phyloP scores from a whole-genome alignment of 495 filamentous ascomycete species.

The Penicillium salamii region DNA sequence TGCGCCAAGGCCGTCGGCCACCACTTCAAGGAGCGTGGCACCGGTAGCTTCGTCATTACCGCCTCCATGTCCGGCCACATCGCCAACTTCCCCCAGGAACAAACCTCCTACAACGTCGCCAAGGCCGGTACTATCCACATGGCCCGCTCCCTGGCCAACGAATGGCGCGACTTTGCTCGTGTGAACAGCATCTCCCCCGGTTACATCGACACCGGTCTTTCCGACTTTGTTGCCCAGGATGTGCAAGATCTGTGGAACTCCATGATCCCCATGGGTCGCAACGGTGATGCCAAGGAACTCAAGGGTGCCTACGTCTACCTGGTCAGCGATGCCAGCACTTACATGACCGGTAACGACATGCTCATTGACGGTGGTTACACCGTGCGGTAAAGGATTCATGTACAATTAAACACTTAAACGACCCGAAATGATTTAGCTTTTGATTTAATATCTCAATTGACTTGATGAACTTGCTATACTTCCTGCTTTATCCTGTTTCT shows the following conservation, averaged over 20 bases:
- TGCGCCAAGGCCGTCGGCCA: conserved; percentile 65
- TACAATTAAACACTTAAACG: not conserved
- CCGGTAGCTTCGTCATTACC: conserved; percentile 62
- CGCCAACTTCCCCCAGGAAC: conserved; percentile 75
- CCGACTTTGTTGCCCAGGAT: conserved; percentile 70
- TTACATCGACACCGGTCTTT: conserved; percentile 77
- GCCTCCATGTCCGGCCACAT: conserved; percentile 70
- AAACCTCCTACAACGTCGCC: conserved; percentile 77
- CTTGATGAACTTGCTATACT: not conserved
- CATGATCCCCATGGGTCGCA: conserved; percentile 75
- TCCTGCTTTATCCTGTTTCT: not conserved
- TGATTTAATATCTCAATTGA: conserved; percentile 6
- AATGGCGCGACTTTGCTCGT: conserved; percentile 75
- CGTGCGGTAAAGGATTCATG: conserved; percentile 33
- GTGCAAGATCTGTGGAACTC: conserved; percentile 65
- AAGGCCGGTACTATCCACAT: conserved; percentile 62
- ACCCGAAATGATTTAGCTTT: not conserved
- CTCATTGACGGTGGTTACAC: conserved; percentile 66
- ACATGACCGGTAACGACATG: conserved; percentile 80
- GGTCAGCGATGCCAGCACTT: conserved; percentile 70
- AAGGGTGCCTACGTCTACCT: conserved; percentile 84
- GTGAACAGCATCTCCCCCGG: conserved; percentile 74
- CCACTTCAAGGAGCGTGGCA: conserved; percentile 61
- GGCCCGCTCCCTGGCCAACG: conserved; percentile 63
- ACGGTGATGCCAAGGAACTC: conserved; percentile 75